Evolutionary conservation across 75 land plant species (phyloP).

Genomic region (Cupressus sempervirens): DNA sequence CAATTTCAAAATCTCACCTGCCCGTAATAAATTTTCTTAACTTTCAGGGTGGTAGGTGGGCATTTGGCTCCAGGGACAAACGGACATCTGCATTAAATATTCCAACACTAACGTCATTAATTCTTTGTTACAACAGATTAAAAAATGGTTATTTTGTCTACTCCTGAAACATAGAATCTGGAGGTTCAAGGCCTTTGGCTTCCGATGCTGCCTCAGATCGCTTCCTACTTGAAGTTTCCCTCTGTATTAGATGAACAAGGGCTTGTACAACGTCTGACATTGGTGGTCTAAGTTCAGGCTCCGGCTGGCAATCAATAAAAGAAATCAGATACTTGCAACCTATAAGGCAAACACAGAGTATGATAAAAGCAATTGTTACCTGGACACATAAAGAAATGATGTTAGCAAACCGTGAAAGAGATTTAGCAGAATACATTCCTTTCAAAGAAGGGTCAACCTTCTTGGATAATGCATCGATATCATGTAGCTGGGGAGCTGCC

Average conservation of each 20-base stretch:
- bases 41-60: too few species aligned
- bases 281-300: constrained; percentile 70
- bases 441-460: constrained; percentile 73
- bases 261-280: constrained; percentile 69
- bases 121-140: neutral
- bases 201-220: neutral
- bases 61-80: too few species aligned
- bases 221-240: constrained; percentile 68
- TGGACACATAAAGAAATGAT: constrained; percentile 62
- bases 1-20: too few species aligned
- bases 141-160: neutral
- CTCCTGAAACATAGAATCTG: neutral
- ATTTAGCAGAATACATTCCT: constrained; percentile 54
- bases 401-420: constrained; percentile 62
- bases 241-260: constrained; percentile 72
- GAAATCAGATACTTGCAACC: neutral
- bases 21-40: too few species aligned
- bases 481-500: constrained; percentile 72
- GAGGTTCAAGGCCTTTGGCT: neutral
- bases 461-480: constrained; percentile 57
- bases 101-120: neutral
- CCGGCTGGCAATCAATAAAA: constrained; percentile 33
- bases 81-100: too few species aligned
- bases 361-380: constrained; percentile 24
- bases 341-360: neutral